These are phyloP conservation scores for Lepraria neglecta DNA, from an alignment of 495 filamentous ascomycete species.

Conservation along the genomic window DNA sequence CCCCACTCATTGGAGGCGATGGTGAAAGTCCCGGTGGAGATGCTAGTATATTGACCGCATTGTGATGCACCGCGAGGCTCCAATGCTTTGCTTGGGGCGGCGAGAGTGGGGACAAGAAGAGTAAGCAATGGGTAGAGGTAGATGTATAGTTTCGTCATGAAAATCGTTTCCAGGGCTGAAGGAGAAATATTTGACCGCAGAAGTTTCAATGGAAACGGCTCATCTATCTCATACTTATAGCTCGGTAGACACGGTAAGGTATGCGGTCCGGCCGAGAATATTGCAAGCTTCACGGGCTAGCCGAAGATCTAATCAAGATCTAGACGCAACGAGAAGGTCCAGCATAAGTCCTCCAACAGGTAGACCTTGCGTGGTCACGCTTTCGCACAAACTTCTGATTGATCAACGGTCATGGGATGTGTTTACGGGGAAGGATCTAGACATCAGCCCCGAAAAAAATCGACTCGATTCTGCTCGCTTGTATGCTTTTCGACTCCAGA, in stretches of 20 bases:
- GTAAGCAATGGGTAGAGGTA: background rate
- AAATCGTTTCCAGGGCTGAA: no score
- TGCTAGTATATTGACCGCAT: slow-evolving; percentile 47
- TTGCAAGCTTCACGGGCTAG: no score
- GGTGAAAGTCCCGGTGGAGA: slow-evolving; percentile 43
- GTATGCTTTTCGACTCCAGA: background rate
- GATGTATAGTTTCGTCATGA: background rate
- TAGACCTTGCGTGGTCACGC: no score
- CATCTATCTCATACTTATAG: background rate
- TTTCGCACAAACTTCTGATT: no score
- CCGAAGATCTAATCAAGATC: background rate
- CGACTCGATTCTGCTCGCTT: background rate
- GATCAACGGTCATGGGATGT: no score
- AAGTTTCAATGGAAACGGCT: no score
- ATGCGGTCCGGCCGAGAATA: background rate
- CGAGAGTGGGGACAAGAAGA: background rate
- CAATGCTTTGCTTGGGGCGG: slow-evolving; percentile 38
- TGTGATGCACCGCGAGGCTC: slow-evolving; percentile 39
- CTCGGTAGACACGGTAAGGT: background rate
- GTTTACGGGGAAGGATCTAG: no score
- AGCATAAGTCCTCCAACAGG: no score
- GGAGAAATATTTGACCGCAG: no score
- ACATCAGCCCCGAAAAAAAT: background rate
- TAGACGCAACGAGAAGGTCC: no score
- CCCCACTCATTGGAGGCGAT: slow-evolving; percentile 55